These are phyloP conservation scores for Lactarius deliciosus DNA, from an alignment of 768 basidiomycete species.

Conservation along the genomic window DNA sequence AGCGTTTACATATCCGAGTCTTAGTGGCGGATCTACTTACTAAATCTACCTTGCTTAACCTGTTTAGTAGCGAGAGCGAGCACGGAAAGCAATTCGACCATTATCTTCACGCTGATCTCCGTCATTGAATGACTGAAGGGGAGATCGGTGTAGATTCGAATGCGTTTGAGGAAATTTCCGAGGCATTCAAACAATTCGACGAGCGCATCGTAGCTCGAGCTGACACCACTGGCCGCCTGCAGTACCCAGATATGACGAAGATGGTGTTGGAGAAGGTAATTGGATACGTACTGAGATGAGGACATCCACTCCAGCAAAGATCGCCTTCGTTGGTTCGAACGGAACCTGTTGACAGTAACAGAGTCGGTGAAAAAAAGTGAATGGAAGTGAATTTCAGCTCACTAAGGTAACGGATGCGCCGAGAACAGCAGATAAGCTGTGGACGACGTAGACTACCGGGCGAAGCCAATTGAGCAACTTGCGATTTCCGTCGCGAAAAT, in stretches of 20 bases:
- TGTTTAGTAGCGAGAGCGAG: conserved; percentile 10
- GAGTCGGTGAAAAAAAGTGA: too few species aligned
- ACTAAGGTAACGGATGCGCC: not conserved
- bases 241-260: not conserved
- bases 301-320: conserved; percentile 2
- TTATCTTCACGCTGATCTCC: not conserved
- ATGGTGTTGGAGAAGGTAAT: not conserved
- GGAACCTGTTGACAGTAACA: not conserved
- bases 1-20: not conserved
- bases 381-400: not conserved
- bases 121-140: not conserved
- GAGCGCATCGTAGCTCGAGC: not conserved
- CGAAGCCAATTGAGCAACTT: not conserved
- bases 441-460: not conserved
- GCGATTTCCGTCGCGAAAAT: not conserved
- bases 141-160: conserved; percentile 1
- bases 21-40: not conserved
- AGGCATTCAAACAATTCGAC: conserved; percentile 5
- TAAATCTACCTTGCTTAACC: conserved; percentile 3
- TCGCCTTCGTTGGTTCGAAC: conserved; percentile 2
- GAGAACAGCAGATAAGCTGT: too few species aligned
- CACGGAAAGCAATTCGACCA: not conserved
- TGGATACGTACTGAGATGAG: conserved; percentile 2
- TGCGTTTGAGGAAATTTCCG: conserved; percentile 1
- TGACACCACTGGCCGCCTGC: not conserved